phyloP scores from a whole-genome alignment of 2,329 filamentous ascomycete genomes.

The Paracoccidioides lutzii region DNA sequence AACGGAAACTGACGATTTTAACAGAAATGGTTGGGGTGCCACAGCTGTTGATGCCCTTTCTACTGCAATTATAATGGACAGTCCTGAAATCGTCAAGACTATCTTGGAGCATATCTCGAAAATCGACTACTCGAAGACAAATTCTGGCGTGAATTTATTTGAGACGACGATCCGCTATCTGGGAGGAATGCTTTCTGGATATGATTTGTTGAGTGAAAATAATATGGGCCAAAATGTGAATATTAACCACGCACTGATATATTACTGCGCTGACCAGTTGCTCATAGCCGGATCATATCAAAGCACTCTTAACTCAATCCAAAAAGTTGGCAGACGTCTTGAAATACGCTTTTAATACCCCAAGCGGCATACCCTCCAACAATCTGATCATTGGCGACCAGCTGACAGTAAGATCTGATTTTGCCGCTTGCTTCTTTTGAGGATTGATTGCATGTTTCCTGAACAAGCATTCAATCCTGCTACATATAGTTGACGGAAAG shows the following conservation, averaged over 20 bases:
- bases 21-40: slow-evolving; percentile 72
- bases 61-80: slow-evolving; percentile 66
- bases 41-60: slow-evolving; percentile 69
- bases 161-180: slow-evolving; percentile 86
- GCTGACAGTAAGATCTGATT: slow-evolving; percentile 16
- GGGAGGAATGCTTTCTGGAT: slow-evolving; percentile 63
- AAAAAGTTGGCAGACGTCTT: slow-evolving; percentile 57
- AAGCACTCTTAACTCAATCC: slow-evolving; percentile 51
- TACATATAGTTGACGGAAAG: neutral
- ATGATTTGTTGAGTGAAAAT: slow-evolving; percentile 53
- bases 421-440: neutral
- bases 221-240: slow-evolving; percentile 35
- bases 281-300: slow-evolving; percentile 8
- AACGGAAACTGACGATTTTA: slow-evolving; percentile 2
- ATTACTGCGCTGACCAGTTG: neutral
- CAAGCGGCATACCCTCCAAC: slow-evolving; percentile 62
- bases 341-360: slow-evolving; percentile 65
- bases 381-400: slow-evolving; percentile 47
- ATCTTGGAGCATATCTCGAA: slow-evolving; percentile 59
- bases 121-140: slow-evolving; percentile 57
- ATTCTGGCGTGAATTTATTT: slow-evolving; percentile 58
- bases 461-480: neutral
- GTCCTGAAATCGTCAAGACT: slow-evolving; percentile 51
- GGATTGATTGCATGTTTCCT: neutral
- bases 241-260: neutral